These are phyloP conservation scores for Citrus mangshanensis DNA, from an alignment of 345 rosid species.

Conservation along the genomic window DNA sequence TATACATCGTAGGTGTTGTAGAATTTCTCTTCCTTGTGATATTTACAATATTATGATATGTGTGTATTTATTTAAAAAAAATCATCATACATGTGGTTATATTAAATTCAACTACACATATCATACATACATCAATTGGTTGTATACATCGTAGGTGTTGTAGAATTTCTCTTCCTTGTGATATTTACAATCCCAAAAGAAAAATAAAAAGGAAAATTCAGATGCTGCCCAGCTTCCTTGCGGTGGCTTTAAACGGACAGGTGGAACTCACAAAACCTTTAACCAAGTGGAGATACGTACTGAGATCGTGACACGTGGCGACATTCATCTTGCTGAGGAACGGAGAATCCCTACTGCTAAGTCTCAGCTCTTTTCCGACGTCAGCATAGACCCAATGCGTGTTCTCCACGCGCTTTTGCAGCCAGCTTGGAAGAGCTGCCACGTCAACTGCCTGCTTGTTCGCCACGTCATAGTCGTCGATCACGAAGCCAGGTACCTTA, in stretches of 20 bases:
- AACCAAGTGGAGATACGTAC: constrained; percentile 50
- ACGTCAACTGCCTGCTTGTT: neutral
- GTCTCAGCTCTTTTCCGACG: constrained; percentile 49
- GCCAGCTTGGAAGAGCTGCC: constrained; percentile 38
- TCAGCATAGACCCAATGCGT: constrained; percentile 53
- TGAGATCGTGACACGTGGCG: constrained; percentile 58
- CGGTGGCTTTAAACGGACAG: constrained; percentile 45
- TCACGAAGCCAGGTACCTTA: constrained; percentile 56
- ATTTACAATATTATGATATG: neutral
- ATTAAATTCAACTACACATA: no score
- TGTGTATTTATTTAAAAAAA: no score
- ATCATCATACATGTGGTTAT: rapidly evolving
- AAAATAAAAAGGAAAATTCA: neutral
- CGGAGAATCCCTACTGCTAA: constrained; percentile 48
- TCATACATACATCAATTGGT: no score
- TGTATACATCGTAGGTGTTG: no score
- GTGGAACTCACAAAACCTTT: constrained; percentile 46
- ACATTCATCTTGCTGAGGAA: constrained; percentile 24
- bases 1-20: no score
- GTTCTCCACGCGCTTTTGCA: constrained; percentile 36
- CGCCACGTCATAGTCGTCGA: constrained; percentile 20
- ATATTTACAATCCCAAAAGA: neutral
- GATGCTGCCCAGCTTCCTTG: constrained; percentile 11
- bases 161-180: no score
- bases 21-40: no score